phyloP scores from a whole-genome alignment of 306 rosid genomes.

The Astragalus membranaceus region DNA sequence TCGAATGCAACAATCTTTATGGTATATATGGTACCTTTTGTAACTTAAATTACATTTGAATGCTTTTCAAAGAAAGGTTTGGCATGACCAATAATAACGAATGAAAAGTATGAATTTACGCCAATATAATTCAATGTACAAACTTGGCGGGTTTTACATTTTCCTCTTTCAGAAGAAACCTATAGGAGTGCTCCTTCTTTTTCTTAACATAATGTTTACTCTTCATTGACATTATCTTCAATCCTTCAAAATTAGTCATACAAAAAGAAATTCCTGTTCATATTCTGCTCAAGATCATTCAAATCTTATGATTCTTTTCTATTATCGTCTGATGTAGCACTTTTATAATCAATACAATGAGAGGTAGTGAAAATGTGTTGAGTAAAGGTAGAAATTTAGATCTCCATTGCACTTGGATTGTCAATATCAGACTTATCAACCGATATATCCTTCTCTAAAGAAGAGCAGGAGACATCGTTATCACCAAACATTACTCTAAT shows the following conservation, averaged over 20 bases:
- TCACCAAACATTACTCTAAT: constrained; percentile 33
- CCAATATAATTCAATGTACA: neutral
- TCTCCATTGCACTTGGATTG: constrained; percentile 45
- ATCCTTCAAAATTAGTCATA: neutral
- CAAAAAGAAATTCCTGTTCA: neutral
- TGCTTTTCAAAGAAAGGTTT: neutral
- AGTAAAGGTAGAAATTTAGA: constrained; percentile 24
- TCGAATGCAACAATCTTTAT: neutral
- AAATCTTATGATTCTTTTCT: neutral
- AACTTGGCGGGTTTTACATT: neutral
- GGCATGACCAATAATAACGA: neutral
- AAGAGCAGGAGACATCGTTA: constrained; percentile 46
- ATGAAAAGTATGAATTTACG: neutral
- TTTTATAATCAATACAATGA: neutral
- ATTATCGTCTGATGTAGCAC: neutral
- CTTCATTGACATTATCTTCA: neutral
- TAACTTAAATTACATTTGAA: neutral
- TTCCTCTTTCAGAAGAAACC: neutral
- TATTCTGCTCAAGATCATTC: neutral
- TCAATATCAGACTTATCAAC: constrained; percentile 40
- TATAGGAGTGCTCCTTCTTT: neutral
- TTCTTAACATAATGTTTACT: neutral
- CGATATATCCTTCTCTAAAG: constrained; percentile 46
- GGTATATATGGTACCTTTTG: neutral
- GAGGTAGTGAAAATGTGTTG: neutral